Base-by-base conservation (phyloP, 2,329 filamentous ascomycete species). In the Penicillium sp. region DNA sequence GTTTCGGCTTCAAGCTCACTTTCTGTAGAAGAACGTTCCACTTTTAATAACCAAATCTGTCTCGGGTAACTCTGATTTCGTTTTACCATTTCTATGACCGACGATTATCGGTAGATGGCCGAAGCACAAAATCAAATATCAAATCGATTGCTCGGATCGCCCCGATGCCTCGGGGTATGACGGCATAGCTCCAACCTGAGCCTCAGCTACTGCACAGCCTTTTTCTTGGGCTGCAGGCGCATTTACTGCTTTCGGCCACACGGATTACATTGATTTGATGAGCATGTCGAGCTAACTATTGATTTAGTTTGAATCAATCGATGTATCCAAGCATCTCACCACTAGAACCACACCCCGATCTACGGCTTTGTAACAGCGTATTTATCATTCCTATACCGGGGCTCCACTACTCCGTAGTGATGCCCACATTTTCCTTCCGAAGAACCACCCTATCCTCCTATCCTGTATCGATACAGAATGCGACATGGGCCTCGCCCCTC, bases 81-180 rank as follows among this genome's bases (percentile, higher is more conserved):
- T 49, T 49, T 35, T 10, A 0, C 6, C 19, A 38, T 31, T 33
- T 55, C 21, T 29, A 54, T 33, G 17, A 31, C 10, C 36, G 43
- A 19, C 19, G 5, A 41, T 33, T 13, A 13, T 42, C 31, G n/a
- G 38, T 9, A 33, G 9, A 19, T 4, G 43, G 8, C n/a, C 23
- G 44, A 49, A 23, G 19, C 35, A 38, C 13, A 27, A 36, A 29
- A 23, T 23, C 21, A 23, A 23, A 23, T n/a, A 25, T 52, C 56
- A 55, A 58, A 61, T 62, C 55, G 50, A 59, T 33, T 48, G 50
- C 49, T 59, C 61, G 48, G 60, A 61, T 66, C 61, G 56, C 55
- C 54, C 57, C 54, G 53, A 56, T 44, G 36, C 6, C 45, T 43
- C 13, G 38, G 55, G 33, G 21, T 48, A 66, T 66, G 65, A 67